These are phyloP conservation scores for Cerrena zonata DNA, from an alignment of 1,284 basidiomycete genomes.

Conservation along the genomic window DNA sequence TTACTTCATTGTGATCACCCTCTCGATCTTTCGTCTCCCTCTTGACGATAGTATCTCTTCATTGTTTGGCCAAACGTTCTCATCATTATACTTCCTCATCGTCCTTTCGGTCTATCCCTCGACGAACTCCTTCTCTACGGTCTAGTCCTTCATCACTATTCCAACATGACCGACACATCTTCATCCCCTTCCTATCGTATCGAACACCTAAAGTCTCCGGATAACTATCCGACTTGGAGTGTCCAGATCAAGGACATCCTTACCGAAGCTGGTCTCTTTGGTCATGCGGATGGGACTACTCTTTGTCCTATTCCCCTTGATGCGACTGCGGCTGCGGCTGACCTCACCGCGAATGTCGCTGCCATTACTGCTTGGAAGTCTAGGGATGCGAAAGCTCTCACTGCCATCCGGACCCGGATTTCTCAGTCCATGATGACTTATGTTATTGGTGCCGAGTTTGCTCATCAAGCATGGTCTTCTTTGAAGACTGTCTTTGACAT, in stretches of 20 bases:
- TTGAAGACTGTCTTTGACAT: slow-evolving; percentile 21
- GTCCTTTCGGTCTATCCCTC: no score
- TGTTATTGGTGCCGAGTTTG: slow-evolving; percentile 14
- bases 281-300: slow-evolving; percentile 14
- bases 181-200: slow-evolving; percentile 8
- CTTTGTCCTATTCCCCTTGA: background rate
- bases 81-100: no score
- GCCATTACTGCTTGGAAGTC: slow-evolving; percentile 20
- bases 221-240: slow-evolving; percentile 19
- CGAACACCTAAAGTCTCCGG: background rate
- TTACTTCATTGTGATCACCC: no score
- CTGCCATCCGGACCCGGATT: slow-evolving; percentile 22
- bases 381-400: slow-evolving; percentile 22
- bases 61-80: no score
- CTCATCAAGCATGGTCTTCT: slow-evolving; percentile 22
- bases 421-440: slow-evolving; percentile 20
- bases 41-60: no score
- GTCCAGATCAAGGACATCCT: slow-evolving; percentile 28
- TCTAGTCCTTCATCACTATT: no score
- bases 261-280: slow-evolving; percentile 18
- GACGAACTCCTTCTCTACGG: no score
- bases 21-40: no score
- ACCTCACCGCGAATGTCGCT: no score
- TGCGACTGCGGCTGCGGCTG: slow-evolving; percentile 6
- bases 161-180: no score